Base-by-base conservation (phyloP, 805 yeast species). In the Yarrowia yakushimensis region DNA sequence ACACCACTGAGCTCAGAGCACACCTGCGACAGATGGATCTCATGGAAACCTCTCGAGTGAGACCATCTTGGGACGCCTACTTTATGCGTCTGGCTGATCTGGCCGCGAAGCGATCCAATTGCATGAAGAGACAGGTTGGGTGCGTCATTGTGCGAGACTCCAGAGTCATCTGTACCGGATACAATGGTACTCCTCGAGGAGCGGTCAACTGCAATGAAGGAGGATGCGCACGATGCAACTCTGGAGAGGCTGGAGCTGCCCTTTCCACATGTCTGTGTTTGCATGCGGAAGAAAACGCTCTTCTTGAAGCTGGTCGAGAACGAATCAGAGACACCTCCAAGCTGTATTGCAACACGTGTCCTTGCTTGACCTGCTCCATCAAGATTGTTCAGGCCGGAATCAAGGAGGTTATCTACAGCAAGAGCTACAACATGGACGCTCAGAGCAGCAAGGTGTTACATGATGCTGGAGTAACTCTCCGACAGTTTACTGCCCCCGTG, bases 71-170 rank as follows among this genome's bases (percentile, higher is more conserved):
- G 99, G 99, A 94, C 72, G 82, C 93, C 1, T 94, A 94, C 72
- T 94, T 94, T 74, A 94, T 94, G 99, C 79, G 85, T 43, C 75
- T 94, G 64, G 97, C 99, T 0, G 91, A 90, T 67, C 79, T 94
- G 69, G 99, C 99, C 0, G 96, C 99, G 0, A 77, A 86, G 50
- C 78, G 99, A 67, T 86, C 96, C 27, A 94, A 94, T 68, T 94
- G 99, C 77, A 94, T 94, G 98, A 94, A 94, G 73, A 78, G 99
- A 64, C 80, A 96, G 60, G 99, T 94, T 2, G 99, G 99, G 0
- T 93, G 98, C 74, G 98, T 94, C 9, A 82, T 94, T 17, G 97
- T 90, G 2, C 81, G 90, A 60, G 94, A 89, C 50, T 84, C 83
- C 37, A 78, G 97, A 63, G 96, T 94, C 27, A 81, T 94, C 25